Conservation (phyloP, 2,329 filamentous ascomycete species). For the Exutisphaerella laricina region DNA sequence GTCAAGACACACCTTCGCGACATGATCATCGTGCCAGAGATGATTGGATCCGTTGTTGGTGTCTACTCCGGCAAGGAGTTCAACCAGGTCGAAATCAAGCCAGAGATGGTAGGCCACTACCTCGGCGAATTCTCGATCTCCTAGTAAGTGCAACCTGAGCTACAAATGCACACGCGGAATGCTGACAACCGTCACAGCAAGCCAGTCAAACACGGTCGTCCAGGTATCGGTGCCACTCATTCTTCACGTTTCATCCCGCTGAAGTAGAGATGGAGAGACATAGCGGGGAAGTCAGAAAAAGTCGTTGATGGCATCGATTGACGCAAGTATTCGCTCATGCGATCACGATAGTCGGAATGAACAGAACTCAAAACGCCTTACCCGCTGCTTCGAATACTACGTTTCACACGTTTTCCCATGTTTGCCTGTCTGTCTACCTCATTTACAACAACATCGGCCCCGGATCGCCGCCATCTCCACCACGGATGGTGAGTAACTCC, state of each 20-base stretch:
- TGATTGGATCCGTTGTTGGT: slow-evolving; percentile 97
- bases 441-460: too few species aligned
- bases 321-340: background rate
- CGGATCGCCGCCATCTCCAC: too few species aligned
- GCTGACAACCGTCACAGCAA: slow-evolving; percentile 65
- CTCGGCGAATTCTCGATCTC: slow-evolving; percentile 99
- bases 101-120: slow-evolving; percentile 99
- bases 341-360: slow-evolving; percentile 1
- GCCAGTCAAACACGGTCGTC: slow-evolving; percentile 99
- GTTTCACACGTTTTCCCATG: background rate
- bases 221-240: slow-evolving; percentile 99
- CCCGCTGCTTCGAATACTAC: too few species aligned
- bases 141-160: slow-evolving; percentile 65
- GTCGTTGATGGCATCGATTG: too few species aligned
- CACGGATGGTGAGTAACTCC: too few species aligned
- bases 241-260: slow-evolving; percentile 99
- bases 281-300: too few species aligned
- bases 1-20: slow-evolving; percentile 99
- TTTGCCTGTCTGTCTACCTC: background rate
- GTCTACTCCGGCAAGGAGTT: slow-evolving; percentile 99
- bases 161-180: background rate
- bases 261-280: slow-evolving; percentile 71
- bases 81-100: slow-evolving; percentile 99
- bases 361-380: too few species aligned
- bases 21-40: slow-evolving; percentile 99